These are phyloP conservation scores for Globisporangium nunn DNA, from an alignment of 352 stramenopile genomes.

Conservation along the genomic window DNA sequence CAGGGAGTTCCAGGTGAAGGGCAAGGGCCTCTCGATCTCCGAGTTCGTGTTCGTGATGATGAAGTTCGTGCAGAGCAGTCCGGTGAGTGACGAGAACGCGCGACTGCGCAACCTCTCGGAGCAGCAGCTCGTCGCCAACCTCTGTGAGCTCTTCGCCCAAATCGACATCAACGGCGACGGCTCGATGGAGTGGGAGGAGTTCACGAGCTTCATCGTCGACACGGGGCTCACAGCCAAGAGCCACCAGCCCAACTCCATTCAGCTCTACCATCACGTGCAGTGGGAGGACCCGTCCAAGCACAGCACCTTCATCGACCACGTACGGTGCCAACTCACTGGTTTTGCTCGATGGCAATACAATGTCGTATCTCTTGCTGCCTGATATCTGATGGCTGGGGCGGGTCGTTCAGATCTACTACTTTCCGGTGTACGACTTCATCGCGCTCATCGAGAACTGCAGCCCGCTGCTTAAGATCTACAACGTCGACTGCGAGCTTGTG, in stretches of 20 bases:
- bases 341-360: not conserved
- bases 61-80: slow-evolving; percentile 55
- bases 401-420: slow-evolving; percentile 67
- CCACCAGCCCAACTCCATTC: slow-evolving; percentile 85
- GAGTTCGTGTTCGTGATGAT: slow-evolving; percentile 89
- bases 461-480: slow-evolving; percentile 78
- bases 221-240: slow-evolving; percentile 75
- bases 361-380: not conserved
- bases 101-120: slow-evolving; percentile 61
- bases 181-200: slow-evolving; percentile 91
- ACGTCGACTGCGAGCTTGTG: slow-evolving; percentile 62
- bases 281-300: slow-evolving; percentile 86
- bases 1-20: slow-evolving; percentile 80
- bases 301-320: slow-evolving; percentile 74
- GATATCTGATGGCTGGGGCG: not conserved
- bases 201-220: slow-evolving; percentile 89
- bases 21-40: slow-evolving; percentile 66
- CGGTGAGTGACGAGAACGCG: slow-evolving; percentile 50
- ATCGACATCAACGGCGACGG: slow-evolving; percentile 90
- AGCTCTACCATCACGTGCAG: slow-evolving; percentile 67
- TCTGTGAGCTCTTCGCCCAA: slow-evolving; percentile 87
- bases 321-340: slow-evolving; percentile 3
- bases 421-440: slow-evolving; percentile 55
- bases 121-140: slow-evolving; percentile 72
- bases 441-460: slow-evolving; percentile 74